Base-by-base conservation (phyloP, 2,329 filamentous ascomycete species). In the Fusarium citri region DNA sequence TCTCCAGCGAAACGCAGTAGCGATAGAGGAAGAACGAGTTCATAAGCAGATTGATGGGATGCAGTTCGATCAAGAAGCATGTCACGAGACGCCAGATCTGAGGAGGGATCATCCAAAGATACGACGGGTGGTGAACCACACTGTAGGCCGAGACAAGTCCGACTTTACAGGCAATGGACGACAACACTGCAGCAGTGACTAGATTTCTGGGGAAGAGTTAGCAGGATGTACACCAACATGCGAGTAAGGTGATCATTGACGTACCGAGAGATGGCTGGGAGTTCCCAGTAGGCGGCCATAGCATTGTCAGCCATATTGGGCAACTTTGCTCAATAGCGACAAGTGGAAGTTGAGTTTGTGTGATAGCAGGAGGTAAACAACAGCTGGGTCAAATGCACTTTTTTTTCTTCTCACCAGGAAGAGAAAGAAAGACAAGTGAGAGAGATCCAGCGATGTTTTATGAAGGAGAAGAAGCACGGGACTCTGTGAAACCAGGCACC, bases 1-100 rank as follows among this genome's bases (percentile, higher is more conserved):
- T 86, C 83, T 97, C 94, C 51, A 97, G 83, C 71, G 89, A 87
- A 77, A 88, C 91, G 73, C 91, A 83, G 81, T 96, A 97, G 69
- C 87, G 90, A 83, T 91, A 97, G 71, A 96, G 74, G 55, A 85
- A 90, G 80, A 93, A 94, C 51, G 92, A 88, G 78, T 95, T 92
- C 80, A 94, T 85, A 40, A 95, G 78, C 70, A 94, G 85, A 46
- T 81, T 76, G 47, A 85, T 69, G 10, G 78, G 67, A 4, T 78
- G 73, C 11, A 77, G 75, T 10, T 82, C 81, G 65, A 85, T 65
- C 26, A 84, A 72, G 69, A 84, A 85, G 49, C 78, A 78, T 43
- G 83, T 82, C 58, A 78, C 76, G 41, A 79, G 67, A 41, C 82
- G 83, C 80, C 82, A 83, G 64, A 83, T 75, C 66, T 85, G 79